Evolutionary conservation across 495 filamentous ascomycete genomes (phyloP), one percentile per base, ranked within the genome.

Genomic region (Acidiella bohemica): DNA sequence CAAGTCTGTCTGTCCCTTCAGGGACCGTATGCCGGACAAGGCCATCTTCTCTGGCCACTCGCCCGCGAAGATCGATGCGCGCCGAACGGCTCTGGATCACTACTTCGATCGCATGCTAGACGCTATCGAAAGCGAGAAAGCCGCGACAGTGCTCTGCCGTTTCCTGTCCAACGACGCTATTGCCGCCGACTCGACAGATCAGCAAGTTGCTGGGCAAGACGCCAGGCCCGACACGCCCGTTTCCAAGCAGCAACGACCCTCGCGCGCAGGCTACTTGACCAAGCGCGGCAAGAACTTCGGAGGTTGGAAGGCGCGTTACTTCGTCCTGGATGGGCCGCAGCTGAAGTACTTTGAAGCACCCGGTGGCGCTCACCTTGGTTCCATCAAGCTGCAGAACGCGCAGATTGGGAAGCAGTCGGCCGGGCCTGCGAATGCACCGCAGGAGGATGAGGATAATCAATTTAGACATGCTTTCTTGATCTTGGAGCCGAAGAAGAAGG

Each of bases 251-350:
- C n/a, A n/a, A n/a, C 75, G 75, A 39, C 75, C 79, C 1, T 67
- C 76, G 46, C 88, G 87, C 53, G 85, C 78, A 54, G 90, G 90
- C 12, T 96, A 95, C 65, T 65, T 97, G 22, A 95, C 90, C 5
- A 97, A 97, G 62, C 68, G 81, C 41, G 90, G 90, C 19, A 97
- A 97, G 65, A 95, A 94, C 50, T 96, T 96, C 60, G 90, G 90
- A 18, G 90, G 90, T n/a, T 97, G 90, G 90, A 97, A 97, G 57
- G 84, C 84, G 12, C 71, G 90, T 39, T 96, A 82, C 56, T 97
- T 97, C 51, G 70, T 93, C 31, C 71, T 97, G 0, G 84, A 96
- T 53, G 85, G 85, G 1, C 83, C 92, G 12, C 70, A 84, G 25
- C 61, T 97, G 47, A 84, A 79, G 52, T 96, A 97, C 56, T 95